Percentiles rank a stretch among this genome's conserved stretches.
Conservation (phyloP, 345 rosid genomes). For the Eucalyptus polyanthemos region DNA sequence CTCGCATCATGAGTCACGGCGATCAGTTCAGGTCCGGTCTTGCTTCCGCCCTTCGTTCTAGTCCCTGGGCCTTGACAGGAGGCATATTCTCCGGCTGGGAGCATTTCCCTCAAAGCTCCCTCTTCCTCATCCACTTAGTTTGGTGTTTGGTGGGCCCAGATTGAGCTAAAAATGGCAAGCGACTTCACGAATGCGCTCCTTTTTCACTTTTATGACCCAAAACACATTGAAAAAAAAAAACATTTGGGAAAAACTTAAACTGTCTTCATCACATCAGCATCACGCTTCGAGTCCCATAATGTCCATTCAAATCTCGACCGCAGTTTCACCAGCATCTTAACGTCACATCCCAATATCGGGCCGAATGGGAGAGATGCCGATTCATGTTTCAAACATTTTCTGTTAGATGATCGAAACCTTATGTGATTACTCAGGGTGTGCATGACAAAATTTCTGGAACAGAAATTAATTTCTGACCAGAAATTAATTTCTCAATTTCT, state of each 20-base stretch:
- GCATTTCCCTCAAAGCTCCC: neutral
- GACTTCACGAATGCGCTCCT: neutral
- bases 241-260: neutral
- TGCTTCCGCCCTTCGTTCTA: neutral
- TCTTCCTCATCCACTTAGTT: neutral
- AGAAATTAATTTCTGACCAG: accelerated
- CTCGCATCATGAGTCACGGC: neutral
- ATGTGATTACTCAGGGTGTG: accelerated
- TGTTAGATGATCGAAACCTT: neutral
- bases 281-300: neutral
- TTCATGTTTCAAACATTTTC: neutral
- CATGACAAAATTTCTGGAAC: accelerated
- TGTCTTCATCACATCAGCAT: neutral
- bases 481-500: too few relatives aligned
- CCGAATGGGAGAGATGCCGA: neutral
- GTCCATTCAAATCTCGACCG: neutral
- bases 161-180: neutral
- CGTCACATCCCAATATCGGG: neutral
- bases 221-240: neutral
- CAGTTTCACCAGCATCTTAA: neutral
- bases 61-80: neutral
- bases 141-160: neutral
- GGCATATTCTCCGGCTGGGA: neutral
- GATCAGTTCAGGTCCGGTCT: neutral
- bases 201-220: neutral